phyloP scores from a whole-genome alignment of 331 rosid genomes.

The Malus hybrid region DNA sequence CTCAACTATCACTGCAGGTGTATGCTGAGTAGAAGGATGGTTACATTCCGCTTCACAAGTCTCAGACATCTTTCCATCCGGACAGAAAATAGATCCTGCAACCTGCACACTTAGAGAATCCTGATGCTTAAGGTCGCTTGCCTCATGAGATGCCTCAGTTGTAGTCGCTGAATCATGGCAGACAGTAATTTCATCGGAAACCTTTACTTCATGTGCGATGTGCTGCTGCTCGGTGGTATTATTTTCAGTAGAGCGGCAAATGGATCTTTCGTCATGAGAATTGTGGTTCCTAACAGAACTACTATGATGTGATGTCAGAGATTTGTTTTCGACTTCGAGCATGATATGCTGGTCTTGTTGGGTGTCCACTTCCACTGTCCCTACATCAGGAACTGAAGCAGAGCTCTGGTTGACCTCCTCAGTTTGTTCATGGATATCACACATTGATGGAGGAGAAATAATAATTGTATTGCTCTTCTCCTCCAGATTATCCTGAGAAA shows the following conservation, averaged over 20 bases:
- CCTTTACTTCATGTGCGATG: constrained; percentile 7
- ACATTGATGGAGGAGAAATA: constrained; percentile 7
- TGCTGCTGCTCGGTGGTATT: constrained; percentile 7
- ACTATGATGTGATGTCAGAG: constrained; percentile 8
- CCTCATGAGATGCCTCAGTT: constrained; percentile 3
- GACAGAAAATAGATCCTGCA: neutral
- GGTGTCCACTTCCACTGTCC: constrained; percentile 15
- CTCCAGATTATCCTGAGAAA: constrained; percentile 20
- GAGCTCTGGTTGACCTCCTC: constrained; percentile 20
- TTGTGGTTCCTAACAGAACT: constrained; percentile 7
- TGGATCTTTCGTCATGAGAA: constrained; percentile 17
- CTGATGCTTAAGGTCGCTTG: neutral
- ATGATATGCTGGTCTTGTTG: constrained; percentile 13
- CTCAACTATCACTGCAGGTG: constrained; percentile 6
- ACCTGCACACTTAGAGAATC: constrained; percentile 9
- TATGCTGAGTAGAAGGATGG: constrained; percentile 13
- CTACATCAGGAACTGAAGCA: constrained; percentile 13
- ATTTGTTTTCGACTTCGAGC: constrained; percentile 19
- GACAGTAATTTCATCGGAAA: constrained; percentile 6
- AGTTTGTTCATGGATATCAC: constrained; percentile 18
- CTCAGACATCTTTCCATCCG: constrained; percentile 4
- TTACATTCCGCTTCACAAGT: constrained; percentile 13
- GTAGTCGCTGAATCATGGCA: constrained; percentile 14
- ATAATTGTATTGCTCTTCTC: constrained; percentile 3
- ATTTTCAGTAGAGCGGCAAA: constrained; percentile 10